Base-by-base conservation (phyloP, 352 stramenopile genomes). In the Globisporangium carolinianum region DNA sequence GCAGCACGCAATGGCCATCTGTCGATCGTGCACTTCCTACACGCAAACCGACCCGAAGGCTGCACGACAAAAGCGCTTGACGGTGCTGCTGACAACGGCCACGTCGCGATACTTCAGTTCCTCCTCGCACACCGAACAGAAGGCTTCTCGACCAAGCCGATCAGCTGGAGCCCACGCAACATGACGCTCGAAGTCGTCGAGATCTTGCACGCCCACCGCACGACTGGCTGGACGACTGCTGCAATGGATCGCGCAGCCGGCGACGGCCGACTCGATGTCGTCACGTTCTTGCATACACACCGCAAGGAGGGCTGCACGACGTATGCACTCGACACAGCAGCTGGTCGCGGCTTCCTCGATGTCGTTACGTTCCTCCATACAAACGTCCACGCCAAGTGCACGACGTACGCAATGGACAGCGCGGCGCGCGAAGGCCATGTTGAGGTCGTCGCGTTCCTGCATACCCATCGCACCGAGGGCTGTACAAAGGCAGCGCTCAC, bases 231-330 rank as follows among this genome's bases (percentile, higher is more conserved):
- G 58, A 58, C 58, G 3, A 61, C 60, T 11, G 51, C 53, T 4
- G 60, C 60, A 18, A 65, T 65, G 60, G 60, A 65, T 43, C 47
- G 42, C 18, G 60, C 60, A 47, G 60, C 53, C 2, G 51, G 47
- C 6, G 47, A 49, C 2, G 60, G 60, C 18, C 36, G 42, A 15
- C 51, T 63, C 24, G 58, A 63, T 11, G 47, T 60, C 11, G 42
- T 60, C 15, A 9, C 6, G 6, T 63, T 63, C 12, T 38, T 63
- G 1, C 57, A 60, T 15, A 35, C 48, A 17, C 41, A 63, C 6
- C 57, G 50, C 3, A 60, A n/a, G 10, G 57, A 63, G 47, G 50
- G 57, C 3, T 63, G 52, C n/a, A 63, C 50, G 6, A 38, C 35
- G n/a, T 41, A 53, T 10, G 57, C 52, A 7, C 60, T 63, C 39